Evolutionary conservation across 2,329 filamentous ascomycete species (phyloP).

Genomic region (Aaosphaeria arxii): DNA sequence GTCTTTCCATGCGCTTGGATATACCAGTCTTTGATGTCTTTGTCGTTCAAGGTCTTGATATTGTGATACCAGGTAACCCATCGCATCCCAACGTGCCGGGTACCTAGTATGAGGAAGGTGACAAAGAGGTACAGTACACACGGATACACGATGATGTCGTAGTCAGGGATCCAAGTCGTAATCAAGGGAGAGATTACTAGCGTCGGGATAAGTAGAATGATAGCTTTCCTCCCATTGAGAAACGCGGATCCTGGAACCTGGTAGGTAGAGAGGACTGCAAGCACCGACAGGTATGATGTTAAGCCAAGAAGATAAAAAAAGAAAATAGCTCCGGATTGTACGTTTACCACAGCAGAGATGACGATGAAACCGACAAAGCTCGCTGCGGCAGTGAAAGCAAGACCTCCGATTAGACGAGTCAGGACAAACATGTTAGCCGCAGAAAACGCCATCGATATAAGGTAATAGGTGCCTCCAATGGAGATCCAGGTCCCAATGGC

Average conservation of each 20-base stretch:
- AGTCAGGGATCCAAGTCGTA: conserved; percentile 49
- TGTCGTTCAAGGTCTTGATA: conserved; percentile 49
- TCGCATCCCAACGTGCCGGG: conserved; percentile 53
- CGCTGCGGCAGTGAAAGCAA: conserved; percentile 51
- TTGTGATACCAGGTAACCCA: conserved; percentile 59
- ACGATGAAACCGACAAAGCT: conserved; percentile 53
- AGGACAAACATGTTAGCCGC: conserved; percentile 56
- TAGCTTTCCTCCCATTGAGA: conserved; percentile 55
- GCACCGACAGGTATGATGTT: conserved; percentile 57
- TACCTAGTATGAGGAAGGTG: conserved; percentile 49
- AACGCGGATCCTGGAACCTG: conserved; percentile 54
- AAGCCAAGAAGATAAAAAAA: conserved; percentile 58
- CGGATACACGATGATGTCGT: conserved; percentile 56
- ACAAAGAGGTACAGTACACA: conserved; percentile 55
- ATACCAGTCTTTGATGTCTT: conserved; percentile 52
- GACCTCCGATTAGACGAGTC: conserved; percentile 51
- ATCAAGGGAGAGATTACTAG: conserved; percentile 57
- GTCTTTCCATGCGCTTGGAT: conserved; percentile 19
- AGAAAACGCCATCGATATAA: conserved; percentile 55
- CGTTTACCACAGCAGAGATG: conserved; percentile 44
- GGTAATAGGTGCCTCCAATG: conserved; percentile 61
- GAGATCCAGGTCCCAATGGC: conserved; percentile 63
- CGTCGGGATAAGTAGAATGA: conserved; percentile 55
- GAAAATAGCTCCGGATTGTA: conserved; percentile 54
- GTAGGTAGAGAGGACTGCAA: conserved; percentile 47